phyloP scores from a whole-genome alignment of 805 yeast genomes.

The Wickerhamomyces bovis region DNA sequence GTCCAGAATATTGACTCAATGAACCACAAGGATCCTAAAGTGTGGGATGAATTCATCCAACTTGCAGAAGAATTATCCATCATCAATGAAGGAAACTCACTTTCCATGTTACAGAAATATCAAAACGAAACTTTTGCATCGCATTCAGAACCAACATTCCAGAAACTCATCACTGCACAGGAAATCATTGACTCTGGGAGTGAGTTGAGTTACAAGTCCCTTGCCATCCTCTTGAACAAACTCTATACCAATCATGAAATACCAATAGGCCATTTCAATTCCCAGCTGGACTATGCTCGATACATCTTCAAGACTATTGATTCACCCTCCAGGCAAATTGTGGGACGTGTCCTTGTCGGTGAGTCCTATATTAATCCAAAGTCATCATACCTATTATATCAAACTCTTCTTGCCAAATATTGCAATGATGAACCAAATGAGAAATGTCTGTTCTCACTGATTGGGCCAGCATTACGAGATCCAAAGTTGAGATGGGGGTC shows the following conservation, averaged over 20 bases:
- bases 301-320: conserved; percentile 15
- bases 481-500: conserved; percentile 39
- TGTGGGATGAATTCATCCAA: conserved; percentile 5
- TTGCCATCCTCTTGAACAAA: conserved; percentile 8
- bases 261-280: conserved; percentile 3
- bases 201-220: conserved; percentile 14
- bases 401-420: conserved; percentile 10
- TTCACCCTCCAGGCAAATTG: conserved; percentile 11
- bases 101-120: neutral
- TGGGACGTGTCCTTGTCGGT: conserved; percentile 19
- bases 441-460: conserved; percentile 35
- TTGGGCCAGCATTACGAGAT: conserved; percentile 38
- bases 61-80: neutral
- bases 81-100: neutral
- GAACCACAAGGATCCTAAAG: neutral
- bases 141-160: conserved; percentile 2
- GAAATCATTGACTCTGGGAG: conserved; percentile 1
- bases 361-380: conserved; percentile 31
- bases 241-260: conserved; percentile 5
- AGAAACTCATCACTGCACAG: conserved; percentile 1
- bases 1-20: conserved; percentile 3
- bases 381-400: conserved; percentile 25
- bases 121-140: neutral
- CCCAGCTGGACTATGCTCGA: conserved; percentile 18
- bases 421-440: conserved; percentile 25